These are phyloP conservation scores for Adansonia rubrostipa DNA, from an alignment of 441 rosid genomes.

Conservation along the genomic window DNA sequence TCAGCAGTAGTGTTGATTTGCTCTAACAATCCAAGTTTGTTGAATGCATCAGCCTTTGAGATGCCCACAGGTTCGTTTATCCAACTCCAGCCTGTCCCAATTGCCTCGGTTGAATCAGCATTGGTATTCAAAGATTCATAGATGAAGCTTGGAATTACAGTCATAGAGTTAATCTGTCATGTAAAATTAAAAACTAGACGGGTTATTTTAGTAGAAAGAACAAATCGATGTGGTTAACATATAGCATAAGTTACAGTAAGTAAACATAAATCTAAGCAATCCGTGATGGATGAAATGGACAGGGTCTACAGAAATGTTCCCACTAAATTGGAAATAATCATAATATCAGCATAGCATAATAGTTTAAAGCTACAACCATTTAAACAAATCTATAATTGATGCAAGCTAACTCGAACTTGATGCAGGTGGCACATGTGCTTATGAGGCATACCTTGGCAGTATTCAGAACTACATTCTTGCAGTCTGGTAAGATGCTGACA, in stretches of 20 bases:
- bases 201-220: slow-evolving; percentile 21
- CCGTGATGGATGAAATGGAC: not conserved
- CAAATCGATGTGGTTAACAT: not conserved
- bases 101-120: slow-evolving; percentile 49
- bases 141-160: slow-evolving; percentile 55
- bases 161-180: slow-evolving; percentile 71
- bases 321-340: not conserved
- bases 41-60: slow-evolving; percentile 64
- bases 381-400: not conserved
- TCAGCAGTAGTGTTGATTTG: slow-evolving; percentile 91
- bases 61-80: slow-evolving; percentile 84
- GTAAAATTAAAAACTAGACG: slow-evolving; percentile 10
- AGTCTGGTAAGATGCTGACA: slow-evolving; percentile 83
- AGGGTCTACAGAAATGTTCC: not conserved
- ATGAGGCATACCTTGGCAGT: slow-evolving; percentile 76
- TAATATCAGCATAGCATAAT: not conserved
- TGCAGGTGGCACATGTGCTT: not conserved
- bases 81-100: slow-evolving; percentile 76
- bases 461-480: slow-evolving; percentile 68
- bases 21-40: slow-evolving; percentile 75
- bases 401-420: slow-evolving; percentile 1
- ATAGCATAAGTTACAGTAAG: not conserved
- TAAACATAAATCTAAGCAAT: not conserved
- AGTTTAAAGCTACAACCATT: not conserved
- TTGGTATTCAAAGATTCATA: slow-evolving; percentile 51